Percentiles rank a stretch among this genome's conserved stretches.
These are phyloP conservation scores for Arctostaphylos glauca DNA, from an alignment of 148 eudicot genomes.

Conservation along the genomic window DNA sequence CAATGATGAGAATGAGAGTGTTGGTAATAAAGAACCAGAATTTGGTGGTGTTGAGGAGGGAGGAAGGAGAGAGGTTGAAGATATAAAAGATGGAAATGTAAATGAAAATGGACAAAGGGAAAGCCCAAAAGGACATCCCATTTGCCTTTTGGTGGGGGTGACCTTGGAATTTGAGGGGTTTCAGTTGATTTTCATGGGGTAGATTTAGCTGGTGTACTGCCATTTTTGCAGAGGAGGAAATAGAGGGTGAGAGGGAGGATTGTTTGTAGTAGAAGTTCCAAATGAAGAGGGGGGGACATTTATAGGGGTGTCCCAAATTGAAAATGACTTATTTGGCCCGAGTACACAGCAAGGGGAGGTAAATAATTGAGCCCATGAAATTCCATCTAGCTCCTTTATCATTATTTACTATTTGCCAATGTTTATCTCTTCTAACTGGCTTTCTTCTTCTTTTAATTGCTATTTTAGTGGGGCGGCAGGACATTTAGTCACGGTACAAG, in stretches of 20 bases:
- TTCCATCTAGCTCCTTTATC: neutral
- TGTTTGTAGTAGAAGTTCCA: neutral
- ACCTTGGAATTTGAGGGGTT: conserved; percentile 22
- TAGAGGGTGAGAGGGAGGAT: neutral
- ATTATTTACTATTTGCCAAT: neutral
- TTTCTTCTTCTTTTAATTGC: too few species aligned
- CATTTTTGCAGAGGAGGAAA: conserved; percentile 8
- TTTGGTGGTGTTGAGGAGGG: conserved; percentile 35
- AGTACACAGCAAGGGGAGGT: neutral
- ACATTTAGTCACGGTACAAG: too few species aligned
- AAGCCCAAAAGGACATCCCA: conserved; percentile 30
- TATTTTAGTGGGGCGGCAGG: too few species aligned
- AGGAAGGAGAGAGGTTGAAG: conserved; percentile 38
- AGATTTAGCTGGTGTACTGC: conserved; percentile 15
- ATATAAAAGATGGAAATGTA: conserved; percentile 33
- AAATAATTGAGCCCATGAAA: conserved; percentile 19
- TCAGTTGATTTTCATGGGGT: conserved; percentile 17
- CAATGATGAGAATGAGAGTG: conserved; percentile 49
- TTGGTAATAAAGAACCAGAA: conserved; percentile 48
- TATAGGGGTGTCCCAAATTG: conserved; percentile 12
- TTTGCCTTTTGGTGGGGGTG: conserved; percentile 18
- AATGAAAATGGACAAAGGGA: conserved; percentile 25
- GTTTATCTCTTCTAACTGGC: too few species aligned
- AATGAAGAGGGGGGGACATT: conserved; percentile 8
- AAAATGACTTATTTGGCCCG: conserved; percentile 7